A percentile compares a stretch with the other conserved stretches of the same genome.
phyloP scores from a whole-genome alignment of 441 rosid genomes.

The Aquilaria agallochum region DNA sequence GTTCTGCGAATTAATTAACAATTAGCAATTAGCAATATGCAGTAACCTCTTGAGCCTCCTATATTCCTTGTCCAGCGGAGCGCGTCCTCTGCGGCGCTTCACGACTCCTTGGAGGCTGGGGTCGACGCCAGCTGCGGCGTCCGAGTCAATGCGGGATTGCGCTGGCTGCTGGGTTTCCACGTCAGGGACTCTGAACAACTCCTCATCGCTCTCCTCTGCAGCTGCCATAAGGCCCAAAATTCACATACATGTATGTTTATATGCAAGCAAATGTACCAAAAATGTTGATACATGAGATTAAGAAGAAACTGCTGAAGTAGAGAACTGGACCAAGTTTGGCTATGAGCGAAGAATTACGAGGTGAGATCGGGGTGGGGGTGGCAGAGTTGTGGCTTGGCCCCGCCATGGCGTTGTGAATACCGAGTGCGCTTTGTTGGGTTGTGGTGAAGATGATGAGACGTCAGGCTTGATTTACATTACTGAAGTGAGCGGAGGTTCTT shows the following conservation, averaged over 20 bases:
- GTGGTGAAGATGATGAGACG: constrained; percentile 7
- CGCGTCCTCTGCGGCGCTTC: constrained; percentile 53
- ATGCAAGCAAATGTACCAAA: neutral
- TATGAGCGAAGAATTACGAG: constrained; percentile 13
- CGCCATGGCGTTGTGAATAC: neutral
- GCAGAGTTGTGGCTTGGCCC: neutral
- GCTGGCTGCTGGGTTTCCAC: constrained; percentile 39
- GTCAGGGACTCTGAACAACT: constrained; percentile 63
- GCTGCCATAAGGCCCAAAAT: neutral
- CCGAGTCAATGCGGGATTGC: constrained; percentile 6
- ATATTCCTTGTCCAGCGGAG: constrained; percentile 58
- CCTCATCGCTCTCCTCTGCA: constrained; percentile 67
- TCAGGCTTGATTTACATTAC: neutral
- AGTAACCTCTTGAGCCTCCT: constrained; percentile 61
- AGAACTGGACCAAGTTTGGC: constrained; percentile 31
- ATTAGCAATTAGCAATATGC: neutral
- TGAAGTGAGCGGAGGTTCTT: neutral
- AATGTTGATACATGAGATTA: neutral
- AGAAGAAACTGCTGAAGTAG: neutral
- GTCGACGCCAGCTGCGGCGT: constrained; percentile 8
- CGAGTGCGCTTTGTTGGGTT: no score
- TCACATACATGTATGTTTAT: no score
- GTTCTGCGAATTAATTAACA: neutral
- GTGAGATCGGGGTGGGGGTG: constrained; percentile 11
- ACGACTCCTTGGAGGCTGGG: constrained; percentile 17